These are phyloP conservation scores for Trichoderma polysporum DNA, from an alignment of 2,329 filamentous ascomycete species.

Conservation along the genomic window DNA sequence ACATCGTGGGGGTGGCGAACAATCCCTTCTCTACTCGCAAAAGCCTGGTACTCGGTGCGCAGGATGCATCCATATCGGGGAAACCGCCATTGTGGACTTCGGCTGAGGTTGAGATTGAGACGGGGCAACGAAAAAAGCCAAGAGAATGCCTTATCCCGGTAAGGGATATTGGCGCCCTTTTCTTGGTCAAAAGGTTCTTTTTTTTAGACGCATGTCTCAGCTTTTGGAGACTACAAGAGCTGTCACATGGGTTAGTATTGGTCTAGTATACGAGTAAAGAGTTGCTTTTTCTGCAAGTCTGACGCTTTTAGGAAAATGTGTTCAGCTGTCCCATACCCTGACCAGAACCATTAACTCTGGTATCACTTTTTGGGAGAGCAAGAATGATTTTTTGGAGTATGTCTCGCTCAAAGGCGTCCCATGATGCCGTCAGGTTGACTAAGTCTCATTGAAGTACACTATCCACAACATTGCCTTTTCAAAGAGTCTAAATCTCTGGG, in stretches of 20 bases:
- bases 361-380: background rate
- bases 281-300: background rate
- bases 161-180: background rate
- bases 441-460: background rate
- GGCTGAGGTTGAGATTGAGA: background rate
- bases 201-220: background rate
- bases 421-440: background rate
- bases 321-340: background rate
- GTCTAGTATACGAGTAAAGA: background rate
- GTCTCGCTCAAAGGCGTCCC: background rate
- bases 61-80: background rate
- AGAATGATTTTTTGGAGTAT: background rate
- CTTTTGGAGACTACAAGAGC: background rate
- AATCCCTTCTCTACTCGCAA: background rate
- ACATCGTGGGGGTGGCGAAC: background rate
- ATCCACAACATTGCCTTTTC: background rate
- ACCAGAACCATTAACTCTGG: background rate
- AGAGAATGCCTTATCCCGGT: background rate
- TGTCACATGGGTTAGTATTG: background rate
- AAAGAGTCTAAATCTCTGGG: background rate
- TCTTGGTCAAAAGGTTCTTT: background rate
- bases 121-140: background rate
- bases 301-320: background rate
- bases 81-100: background rate
- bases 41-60: background rate